Base-by-base conservation (phyloP, 768 basidiomycete species). In the Pilatotrama ljubarskyi region DNA sequence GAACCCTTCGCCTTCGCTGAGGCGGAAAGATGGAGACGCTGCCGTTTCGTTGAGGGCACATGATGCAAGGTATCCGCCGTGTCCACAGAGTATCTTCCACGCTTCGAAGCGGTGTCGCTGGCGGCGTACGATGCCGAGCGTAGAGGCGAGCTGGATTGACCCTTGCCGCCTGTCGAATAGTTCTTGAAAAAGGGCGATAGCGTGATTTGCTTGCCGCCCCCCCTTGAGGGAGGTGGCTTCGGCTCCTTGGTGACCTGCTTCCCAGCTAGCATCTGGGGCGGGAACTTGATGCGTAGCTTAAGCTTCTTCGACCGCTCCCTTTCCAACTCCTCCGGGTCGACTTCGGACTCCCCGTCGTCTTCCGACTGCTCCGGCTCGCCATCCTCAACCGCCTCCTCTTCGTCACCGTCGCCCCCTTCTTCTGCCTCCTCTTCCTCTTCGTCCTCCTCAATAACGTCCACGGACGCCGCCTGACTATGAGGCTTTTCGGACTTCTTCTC, bases 251-350 rank as follows among this genome's bases (percentile, higher is more conserved):
- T 3, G 14, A 37, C 20, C 36, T 37, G 49, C 29, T 55, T 55
- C 36, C 26, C 24, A 6, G 62, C 43, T 8, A 63, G 49, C 46
- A 50, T 68, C 35, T 73, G 69, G 3, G 73, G 63, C 55, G 73
- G 70, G 52, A 75, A 58, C 64, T 72, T 75, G 70, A 78, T 70
- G 57, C 75, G 75, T 24, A 77, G 65, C 66, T 71, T 79, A 63
- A 74, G 68, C 46, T 70, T 76, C 72, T 71, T 66, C 73, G 68
- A 60, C 51, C 38, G 77, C 70, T 62, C 69, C 70, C 64, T 63
- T 51, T 68, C 65, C 56, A 62, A 46, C 65, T 69, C 69, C 43
- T 71, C 68, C n/a, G 70, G 64, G 37, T 75, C 75, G 18, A 72
- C 58, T 52, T 75, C 76, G 14, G 68, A 71, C 29, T 69, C 69